Evolutionary conservation across 2,329 filamentous ascomycete species (phyloP).

Genomic region (Fusarium succisae): DNA sequence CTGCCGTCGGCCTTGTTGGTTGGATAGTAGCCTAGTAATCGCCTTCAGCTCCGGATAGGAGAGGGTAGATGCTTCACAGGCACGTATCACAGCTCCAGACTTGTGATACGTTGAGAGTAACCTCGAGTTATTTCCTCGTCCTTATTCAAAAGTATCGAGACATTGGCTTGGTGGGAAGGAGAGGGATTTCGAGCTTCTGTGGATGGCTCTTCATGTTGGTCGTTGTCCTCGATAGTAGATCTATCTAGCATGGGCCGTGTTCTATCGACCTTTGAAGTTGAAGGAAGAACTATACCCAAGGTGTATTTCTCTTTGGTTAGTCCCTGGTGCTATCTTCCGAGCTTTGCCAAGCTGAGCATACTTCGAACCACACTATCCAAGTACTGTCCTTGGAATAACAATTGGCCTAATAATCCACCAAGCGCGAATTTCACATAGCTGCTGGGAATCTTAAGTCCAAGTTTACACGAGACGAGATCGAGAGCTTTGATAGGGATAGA

Average conservation of each 20-base stretch:
- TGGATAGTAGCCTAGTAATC: accelerated
- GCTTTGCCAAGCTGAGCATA: not conserved
- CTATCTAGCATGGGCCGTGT: constrained; percentile 47
- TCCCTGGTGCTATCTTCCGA: not conserved
- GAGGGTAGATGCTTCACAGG: not conserved
- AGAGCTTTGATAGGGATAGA: not conserved
- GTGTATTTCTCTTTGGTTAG: not conserved
- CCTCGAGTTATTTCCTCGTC: constrained; percentile 62
- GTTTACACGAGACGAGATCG: not conserved
- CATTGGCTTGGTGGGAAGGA: constrained; percentile 59
- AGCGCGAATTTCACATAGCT: not conserved
- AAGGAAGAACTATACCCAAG: not conserved
- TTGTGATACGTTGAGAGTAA: constrained; percentile 61
- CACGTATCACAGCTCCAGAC: not conserved
- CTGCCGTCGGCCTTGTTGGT: not conserved
- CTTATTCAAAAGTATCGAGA: constrained; percentile 62
- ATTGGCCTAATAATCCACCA: not conserved
- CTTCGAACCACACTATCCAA: not conserved
- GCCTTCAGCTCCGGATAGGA: accelerated
- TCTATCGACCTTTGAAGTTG: constrained; percentile 36
- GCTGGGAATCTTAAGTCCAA: not conserved
- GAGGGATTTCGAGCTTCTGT: constrained; percentile 59
- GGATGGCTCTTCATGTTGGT: constrained; percentile 58
- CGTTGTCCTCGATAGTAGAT: constrained; percentile 54
- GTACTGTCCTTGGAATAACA: not conserved